phyloP scores from a whole-genome alignment of 768 basidiomycete genomes.

The Udeniomyces megalosporus region DNA sequence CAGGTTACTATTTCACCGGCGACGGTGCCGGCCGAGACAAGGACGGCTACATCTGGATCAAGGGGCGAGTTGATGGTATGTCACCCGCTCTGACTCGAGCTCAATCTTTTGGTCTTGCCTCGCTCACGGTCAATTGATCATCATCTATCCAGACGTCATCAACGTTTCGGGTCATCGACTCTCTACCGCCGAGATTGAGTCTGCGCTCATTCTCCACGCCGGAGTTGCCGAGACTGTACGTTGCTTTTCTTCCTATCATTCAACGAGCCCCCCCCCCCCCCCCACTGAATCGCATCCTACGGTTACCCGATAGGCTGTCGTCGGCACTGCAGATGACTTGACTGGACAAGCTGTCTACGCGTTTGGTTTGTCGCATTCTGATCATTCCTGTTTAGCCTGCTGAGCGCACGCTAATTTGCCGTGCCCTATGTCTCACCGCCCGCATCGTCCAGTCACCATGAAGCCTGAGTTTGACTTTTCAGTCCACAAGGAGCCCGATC shows the following conservation, averaged over 20 bases:
- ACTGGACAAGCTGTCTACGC: constrained; percentile 79
- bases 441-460: constrained; percentile 28
- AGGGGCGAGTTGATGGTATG: constrained; percentile 82
- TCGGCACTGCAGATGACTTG: constrained; percentile 29
- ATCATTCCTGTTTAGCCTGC: neutral
- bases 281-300: no score
- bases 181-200: constrained; percentile 95
- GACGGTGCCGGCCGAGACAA: constrained; percentile 89
- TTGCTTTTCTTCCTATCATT: no score
- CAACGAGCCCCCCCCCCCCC: no score
- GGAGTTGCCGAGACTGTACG: constrained; percentile 74
- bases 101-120: neutral
- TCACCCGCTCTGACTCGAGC: constrained; percentile 17
- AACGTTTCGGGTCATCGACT: constrained; percentile 95
- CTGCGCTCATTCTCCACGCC: constrained; percentile 80
- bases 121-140: neutral
- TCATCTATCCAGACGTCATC: constrained; percentile 55
- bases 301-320: constrained; percentile 37
- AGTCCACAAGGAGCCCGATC: constrained; percentile 46
- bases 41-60: constrained; percentile 98
- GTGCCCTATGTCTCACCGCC: neutral
- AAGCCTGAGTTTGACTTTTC: constrained; percentile 57
- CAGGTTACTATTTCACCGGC: constrained; percentile 59
- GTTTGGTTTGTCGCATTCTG: constrained; percentile 46
- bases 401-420: neutral